Conservation (phyloP, 495 filamentous ascomycete species). For the Neurospora sp. region DNA sequence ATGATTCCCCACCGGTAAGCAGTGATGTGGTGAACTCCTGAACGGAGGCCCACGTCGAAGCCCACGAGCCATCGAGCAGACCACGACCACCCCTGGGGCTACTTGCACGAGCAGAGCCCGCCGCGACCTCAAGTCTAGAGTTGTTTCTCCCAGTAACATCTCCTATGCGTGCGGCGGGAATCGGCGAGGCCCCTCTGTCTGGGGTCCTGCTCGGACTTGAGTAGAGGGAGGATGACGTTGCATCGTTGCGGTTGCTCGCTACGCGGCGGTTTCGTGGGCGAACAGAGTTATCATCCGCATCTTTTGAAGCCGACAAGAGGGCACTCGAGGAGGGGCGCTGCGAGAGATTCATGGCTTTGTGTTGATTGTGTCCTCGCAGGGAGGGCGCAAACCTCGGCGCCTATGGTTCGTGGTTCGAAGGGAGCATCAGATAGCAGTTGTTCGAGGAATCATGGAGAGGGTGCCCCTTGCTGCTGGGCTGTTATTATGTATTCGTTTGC, state of each 20-base stretch:
- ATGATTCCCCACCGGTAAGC: slow-evolving; percentile 20
- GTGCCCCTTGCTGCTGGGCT: neutral
- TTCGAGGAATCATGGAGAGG: neutral
- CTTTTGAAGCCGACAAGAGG: slow-evolving; percentile 11
- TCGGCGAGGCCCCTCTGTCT: slow-evolving; percentile 29
- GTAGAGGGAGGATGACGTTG: slow-evolving; percentile 8
- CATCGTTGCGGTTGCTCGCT: slow-evolving; percentile 3
- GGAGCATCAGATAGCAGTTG: slow-evolving; percentile 22
- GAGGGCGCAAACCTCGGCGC: slow-evolving; percentile 19
- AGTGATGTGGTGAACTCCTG: slow-evolving; percentile 35
- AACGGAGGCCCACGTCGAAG: slow-evolving; percentile 37
- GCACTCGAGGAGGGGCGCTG: slow-evolving; percentile 17
- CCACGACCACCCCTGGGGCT: slow-evolving; percentile 25
- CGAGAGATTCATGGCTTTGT: slow-evolving; percentile 21
- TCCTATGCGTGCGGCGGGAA: slow-evolving; percentile 31
- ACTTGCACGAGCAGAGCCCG: slow-evolving; percentile 19
- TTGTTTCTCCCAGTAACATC: slow-evolving; percentile 24
- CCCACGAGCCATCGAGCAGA: slow-evolving; percentile 33
- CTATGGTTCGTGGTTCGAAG: slow-evolving; percentile 7
- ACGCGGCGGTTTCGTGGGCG: slow-evolving; percentile 25
- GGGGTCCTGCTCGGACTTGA: slow-evolving; percentile 19
- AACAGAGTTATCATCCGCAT: slow-evolving; percentile 12
- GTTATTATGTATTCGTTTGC: neutral
- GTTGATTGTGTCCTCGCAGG: slow-evolving; percentile 14
- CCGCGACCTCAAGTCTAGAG: slow-evolving; percentile 19